A percentile compares a stretch with the other conserved stretches of the same genome.
Evolutionary conservation across 768 basidiomycete species (phyloP).

Genomic region (Hebeloma cylindrosporum): DNA sequence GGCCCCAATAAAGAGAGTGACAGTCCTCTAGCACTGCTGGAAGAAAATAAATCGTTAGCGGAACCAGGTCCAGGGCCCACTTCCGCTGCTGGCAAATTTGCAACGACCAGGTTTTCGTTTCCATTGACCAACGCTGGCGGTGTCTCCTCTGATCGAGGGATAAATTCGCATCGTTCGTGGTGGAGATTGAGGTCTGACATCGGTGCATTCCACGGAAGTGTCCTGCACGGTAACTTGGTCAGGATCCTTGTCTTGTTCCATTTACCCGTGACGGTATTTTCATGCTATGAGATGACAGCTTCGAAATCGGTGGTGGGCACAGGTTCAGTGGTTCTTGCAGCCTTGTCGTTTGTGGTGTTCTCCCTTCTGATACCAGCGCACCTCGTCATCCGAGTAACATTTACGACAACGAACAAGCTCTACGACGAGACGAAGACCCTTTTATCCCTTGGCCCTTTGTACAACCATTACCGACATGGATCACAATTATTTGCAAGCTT

Average conservation of each 20-base stretch:
- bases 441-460: slow-evolving; percentile 86
- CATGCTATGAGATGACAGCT: slow-evolving; percentile 80
- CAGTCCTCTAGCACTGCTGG: slow-evolving; percentile 22
- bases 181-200: slow-evolving; percentile 59
- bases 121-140: slow-evolving; percentile 27
- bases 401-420: slow-evolving; percentile 83
- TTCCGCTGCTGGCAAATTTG: slow-evolving; percentile 31
- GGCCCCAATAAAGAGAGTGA: slow-evolving; percentile 46
- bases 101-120: slow-evolving; percentile 37
- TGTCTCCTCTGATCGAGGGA: slow-evolving; percentile 31
- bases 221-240: slow-evolving; percentile 88
- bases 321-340: slow-evolving; percentile 75
- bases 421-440: slow-evolving; percentile 95
- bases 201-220: slow-evolving; percentile 77
- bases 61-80: slow-evolving; percentile 32
- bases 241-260: slow-evolving; percentile 92
- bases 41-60: slow-evolving; percentile 52
- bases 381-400: slow-evolving; percentile 73
- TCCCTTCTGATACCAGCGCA: slow-evolving; percentile 76
- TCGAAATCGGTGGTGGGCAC: slow-evolving; percentile 49
- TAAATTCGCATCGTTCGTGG: slow-evolving; percentile 45
- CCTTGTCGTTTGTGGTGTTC: slow-evolving; percentile 75
- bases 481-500: slow-evolving; percentile 86
- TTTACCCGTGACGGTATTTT: slow-evolving; percentile 90
- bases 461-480: slow-evolving; percentile 91